Conservation (phyloP, 2,329 filamentous ascomycete species). For the Anisogramma anomala region DNA sequence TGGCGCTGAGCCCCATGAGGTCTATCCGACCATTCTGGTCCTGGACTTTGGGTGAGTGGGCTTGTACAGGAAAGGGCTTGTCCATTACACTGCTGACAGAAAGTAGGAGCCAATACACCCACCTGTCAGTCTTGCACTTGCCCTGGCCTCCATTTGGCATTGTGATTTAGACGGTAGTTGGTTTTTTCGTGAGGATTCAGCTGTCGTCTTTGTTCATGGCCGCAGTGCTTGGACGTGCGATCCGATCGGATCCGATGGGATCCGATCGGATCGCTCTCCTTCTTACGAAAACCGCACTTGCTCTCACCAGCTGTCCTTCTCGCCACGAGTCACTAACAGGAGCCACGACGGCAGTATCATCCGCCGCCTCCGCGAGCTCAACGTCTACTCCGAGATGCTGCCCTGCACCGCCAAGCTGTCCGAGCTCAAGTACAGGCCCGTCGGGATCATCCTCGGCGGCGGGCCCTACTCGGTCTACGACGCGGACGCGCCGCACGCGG, state of each 20-base stretch:
- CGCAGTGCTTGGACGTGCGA: no score
- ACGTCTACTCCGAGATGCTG: conserved; percentile 79
- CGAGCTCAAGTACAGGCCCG: conserved; percentile 67
- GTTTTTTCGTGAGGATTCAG: neutral
- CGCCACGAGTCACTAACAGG: neutral
- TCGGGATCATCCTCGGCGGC: conserved; percentile 57
- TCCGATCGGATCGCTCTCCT: no score
- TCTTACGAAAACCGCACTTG: neutral
- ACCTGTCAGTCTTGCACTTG: conserved; percentile 11
- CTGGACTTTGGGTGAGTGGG: conserved; percentile 58
- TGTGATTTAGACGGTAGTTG: neutral
- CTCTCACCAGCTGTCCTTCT: neutral
- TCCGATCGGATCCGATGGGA: no score
- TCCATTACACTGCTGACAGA: neutral
- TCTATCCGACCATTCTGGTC: conserved; percentile 52
- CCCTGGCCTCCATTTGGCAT: neutral
- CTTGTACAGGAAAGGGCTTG: conserved; percentile 49
- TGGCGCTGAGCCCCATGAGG: conserved; percentile 19
- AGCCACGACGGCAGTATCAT: conserved; percentile 36
- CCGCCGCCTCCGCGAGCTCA: conserved; percentile 63
- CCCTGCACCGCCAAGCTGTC: conserved; percentile 73
- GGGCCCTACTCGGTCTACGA: conserved; percentile 69
- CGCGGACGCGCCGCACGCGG: conserved; percentile 59
- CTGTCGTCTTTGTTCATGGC: no score
- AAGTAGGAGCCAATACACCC: conserved; percentile 13